Evolutionary conservation across 148 eudicot species (phyloP), one percentile per base, ranked within the genome.

Genomic region (Vaccinium vitisidaea): DNA sequence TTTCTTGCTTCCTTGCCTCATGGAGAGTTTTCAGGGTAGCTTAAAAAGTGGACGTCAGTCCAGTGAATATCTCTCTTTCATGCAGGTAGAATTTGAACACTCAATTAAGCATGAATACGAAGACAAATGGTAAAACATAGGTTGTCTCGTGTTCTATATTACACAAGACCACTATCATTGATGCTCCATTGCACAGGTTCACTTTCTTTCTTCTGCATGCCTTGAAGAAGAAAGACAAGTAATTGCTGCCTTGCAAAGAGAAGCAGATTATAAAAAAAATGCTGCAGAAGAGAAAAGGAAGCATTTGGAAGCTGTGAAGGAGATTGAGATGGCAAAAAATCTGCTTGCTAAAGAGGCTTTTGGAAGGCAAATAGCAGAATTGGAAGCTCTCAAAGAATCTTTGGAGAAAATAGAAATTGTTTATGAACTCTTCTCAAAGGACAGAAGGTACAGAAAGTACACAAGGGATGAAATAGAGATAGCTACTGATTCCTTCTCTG

Each of bases 321-420:
- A 94, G 83, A 91, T 87, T 65, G 92, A 89, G 82, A 88, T 81
- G 43, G 98, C 98, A 61, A 92, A 84, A 86, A 81, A 83, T 32
- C 43, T 92, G 86, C 90, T 94, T 19, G 91, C 90, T 27, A 90
- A 88, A 82, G 95, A 92, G 90, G 83, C 92, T 55, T 87, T 86
- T 78, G 96, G 92, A 83, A 94, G 96, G 87, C 90, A 90, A 85
- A 84, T 90, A 82, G 96, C 94, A 84, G 95, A 95, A 89, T 69
- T 87, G 19, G 92, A 87, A 43, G 92, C 93, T 54, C 86, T 83
- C 16, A 88, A 88, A 84, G 92, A 92, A 89, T 88, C 91, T 2
- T 79, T 87, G 39, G 98, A 94, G 86, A 94, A 90, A 81, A 86
- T 88, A 75, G 90, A 82, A 89, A 87, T 94, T 71, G 86, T 90